Conservation (phyloP, 2,329 filamentous ascomycete genomes). For the Cytospora piceae region DNA sequence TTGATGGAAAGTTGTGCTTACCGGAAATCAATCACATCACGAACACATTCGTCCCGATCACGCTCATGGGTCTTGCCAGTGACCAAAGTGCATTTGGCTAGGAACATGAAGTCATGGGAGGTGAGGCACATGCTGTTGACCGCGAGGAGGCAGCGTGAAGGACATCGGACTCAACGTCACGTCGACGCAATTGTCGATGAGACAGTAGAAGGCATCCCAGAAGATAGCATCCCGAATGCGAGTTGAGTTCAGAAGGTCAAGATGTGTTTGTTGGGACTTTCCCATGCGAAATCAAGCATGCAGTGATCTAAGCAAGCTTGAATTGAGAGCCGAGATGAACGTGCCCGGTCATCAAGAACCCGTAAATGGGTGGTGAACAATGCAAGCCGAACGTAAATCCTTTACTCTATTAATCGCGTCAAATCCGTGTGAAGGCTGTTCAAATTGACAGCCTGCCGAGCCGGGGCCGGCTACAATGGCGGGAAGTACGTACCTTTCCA, state of each 20-base stretch:
- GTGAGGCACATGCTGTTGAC: background rate
- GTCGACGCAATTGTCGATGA: background rate
- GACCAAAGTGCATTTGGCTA: background rate
- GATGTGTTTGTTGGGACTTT: background rate
- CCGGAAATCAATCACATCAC: conserved; percentile 27
- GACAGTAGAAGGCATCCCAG: background rate
- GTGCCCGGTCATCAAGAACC: background rate
- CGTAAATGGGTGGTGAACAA: background rate
- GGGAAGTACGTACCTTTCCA: conserved; percentile 21
- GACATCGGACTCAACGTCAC: background rate
- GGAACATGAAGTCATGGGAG: background rate
- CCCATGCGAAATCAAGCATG: background rate
- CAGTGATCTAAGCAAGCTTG: no score
- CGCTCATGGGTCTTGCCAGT: background rate
- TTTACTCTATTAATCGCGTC: background rate
- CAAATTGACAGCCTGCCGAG: background rate
- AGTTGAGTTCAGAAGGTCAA: background rate
- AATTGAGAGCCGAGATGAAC: no score
- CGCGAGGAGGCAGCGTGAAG: background rate
- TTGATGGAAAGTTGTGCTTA: conserved; percentile 23
- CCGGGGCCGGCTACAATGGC: background rate
- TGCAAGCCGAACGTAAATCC: background rate
- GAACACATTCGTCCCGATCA: background rate
- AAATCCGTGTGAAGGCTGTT: background rate
- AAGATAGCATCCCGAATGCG: background rate